These are phyloP conservation scores for Wallacemonas rigidus DNA, from an alignment of 208 protist species.

Conservation along the genomic window DNA sequence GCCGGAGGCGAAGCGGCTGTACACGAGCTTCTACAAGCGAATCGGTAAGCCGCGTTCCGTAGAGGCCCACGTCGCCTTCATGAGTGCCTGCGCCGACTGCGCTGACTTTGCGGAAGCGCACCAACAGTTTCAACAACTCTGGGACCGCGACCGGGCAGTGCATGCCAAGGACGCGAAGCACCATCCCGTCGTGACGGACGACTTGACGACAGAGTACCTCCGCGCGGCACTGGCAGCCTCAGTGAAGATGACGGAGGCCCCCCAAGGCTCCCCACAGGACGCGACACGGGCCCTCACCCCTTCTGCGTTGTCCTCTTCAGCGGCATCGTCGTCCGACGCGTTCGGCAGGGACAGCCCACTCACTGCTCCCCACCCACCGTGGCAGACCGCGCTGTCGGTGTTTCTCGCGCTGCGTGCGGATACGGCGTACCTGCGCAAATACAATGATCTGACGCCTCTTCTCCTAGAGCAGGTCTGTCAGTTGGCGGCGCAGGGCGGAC, in stretches of 20 bases:
- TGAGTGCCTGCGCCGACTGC: constrained; percentile 57
- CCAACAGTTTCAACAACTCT: constrained; percentile 38
- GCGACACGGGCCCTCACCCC: not conserved
- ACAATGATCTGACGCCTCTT: constrained; percentile 57
- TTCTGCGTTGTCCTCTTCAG: not conserved
- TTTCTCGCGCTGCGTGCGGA: constrained; percentile 43
- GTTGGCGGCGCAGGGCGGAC: constrained; percentile 46
- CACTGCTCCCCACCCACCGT: constrained; percentile 17
- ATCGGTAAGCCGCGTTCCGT: constrained; percentile 44
- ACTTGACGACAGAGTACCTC: constrained; percentile 68
- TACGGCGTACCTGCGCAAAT: constrained; percentile 28
- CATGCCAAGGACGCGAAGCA: constrained; percentile 32
- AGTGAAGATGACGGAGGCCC: not conserved
- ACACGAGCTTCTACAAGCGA: constrained; percentile 48
- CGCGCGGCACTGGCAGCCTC: constrained; percentile 48
- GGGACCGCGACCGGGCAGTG: constrained; percentile 32
- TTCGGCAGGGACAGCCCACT: not conserved
- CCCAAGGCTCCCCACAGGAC: too few species aligned
- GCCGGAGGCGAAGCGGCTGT: constrained; percentile 38
- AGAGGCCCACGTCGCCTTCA: constrained; percentile 56
- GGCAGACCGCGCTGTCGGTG: constrained; percentile 44
- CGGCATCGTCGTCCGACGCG: not conserved
- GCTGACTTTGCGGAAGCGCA: constrained; percentile 54
- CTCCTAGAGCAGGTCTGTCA: constrained; percentile 51
- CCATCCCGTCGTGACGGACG: constrained; percentile 52